Evolutionary conservation across 139 green algal genomes (phyloP).

Genomic region (Mesotaenium endlicherianum): DNA sequence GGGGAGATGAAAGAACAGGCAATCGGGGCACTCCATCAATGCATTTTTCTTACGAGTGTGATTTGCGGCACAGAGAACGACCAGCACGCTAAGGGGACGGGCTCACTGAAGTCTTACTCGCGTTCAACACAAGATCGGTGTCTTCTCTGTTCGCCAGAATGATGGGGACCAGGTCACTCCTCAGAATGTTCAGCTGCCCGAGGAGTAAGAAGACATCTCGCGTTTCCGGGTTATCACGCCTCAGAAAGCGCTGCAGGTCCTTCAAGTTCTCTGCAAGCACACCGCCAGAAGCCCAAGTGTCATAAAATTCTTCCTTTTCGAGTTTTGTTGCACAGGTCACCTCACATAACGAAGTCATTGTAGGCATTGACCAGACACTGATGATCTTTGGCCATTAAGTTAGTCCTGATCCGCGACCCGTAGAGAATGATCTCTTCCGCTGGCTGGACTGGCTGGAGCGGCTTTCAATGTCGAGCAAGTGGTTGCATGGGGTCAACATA

Average conservation of each 20-base stretch:
- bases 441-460: too few species aligned
- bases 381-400: not conserved
- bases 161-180: conserved; percentile 78
- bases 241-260: conserved; percentile 86
- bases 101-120: not conserved
- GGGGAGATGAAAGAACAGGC: too few species aligned
- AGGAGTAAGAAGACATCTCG: conserved; percentile 79
- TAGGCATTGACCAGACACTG: not conserved
- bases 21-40: too few species aligned
- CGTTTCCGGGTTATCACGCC: conserved; percentile 73
- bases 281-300: not conserved
- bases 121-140: conserved; percentile 19
- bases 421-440: too few species aligned
- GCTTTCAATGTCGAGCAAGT: too few species aligned
- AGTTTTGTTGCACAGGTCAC: not conserved
- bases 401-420: not conserved
- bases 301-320: not conserved
- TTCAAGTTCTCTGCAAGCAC: conserved; percentile 73
- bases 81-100: too few species aligned
- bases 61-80: too few species aligned
- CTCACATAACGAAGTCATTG: not conserved
- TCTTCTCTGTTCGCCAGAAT: conserved; percentile 52
- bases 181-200: conserved; percentile 59
- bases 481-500: too few species aligned
- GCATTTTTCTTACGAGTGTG: too few species aligned